Base-by-base conservation (phyloP, 2,329 filamentous ascomycete genomes). In the Volutella citrinella region DNA sequence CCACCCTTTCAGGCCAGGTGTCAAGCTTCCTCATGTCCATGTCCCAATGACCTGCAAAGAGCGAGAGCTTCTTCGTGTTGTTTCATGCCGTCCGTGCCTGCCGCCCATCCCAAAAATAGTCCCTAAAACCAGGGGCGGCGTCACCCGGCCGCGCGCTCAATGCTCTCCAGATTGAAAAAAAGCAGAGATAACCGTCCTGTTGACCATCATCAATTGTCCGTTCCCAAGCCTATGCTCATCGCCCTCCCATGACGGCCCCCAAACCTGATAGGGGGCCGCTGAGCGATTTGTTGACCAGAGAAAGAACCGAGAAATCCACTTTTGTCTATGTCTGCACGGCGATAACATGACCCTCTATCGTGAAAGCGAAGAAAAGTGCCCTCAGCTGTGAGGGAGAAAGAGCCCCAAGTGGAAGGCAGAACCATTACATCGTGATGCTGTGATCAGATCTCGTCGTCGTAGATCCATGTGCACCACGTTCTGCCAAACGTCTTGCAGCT, bases 221-320 rank as follows among this genome's bases (percentile, higher is more conserved):
- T n/a, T n/a, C n/a, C 49, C 51, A 48, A 50, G 51, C 54, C 50
- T 51, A 55, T 53, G 50, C 54, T 52, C 51, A 54, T 56, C 46
- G 52, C 54, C 54, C 57, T 57, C 53, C 51, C 45, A 47, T 22
- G 8, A 44, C 35, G 36, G 46, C 52, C 52, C 51, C 55, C 53
- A 47, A 57, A 51, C 48, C 48, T 49, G 38, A 31, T 9, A 42
- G 45, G 51, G 56, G 55, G 52, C 51, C 51, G 52, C 50, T 49
- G 54, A 62, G 62, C 60, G 54, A 53, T 52, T 57, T 42, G 28
- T 39, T 17, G 43, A 69, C 69, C 63, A 71, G 68, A 75, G 64
- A 74, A 72, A 74, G 64, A 73, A 72, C 70, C 66, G 74, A 78
- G 72, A 75, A 76, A 76, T 76, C 74, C 73, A 72, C 72, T 78